Evolutionary conservation across 495 filamentous ascomycete genomes (phyloP).

Genomic region (Paragyromitra xinjiangensis): DNA sequence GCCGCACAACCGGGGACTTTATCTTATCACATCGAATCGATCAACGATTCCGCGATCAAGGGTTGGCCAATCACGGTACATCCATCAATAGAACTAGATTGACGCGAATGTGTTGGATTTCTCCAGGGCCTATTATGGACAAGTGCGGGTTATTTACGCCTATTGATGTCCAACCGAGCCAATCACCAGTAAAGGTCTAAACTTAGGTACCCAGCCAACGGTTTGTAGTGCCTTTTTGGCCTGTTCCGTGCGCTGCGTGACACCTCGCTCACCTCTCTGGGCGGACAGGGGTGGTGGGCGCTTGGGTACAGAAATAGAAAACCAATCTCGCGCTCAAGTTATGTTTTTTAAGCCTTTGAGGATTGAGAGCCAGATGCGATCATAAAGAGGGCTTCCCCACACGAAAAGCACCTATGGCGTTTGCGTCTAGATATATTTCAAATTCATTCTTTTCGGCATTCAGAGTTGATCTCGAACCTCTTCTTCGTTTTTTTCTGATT

Average conservation of each 20-base stretch:
- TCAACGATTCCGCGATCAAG: not conserved
- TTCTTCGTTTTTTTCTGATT: slow-evolving; percentile 14
- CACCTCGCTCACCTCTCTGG: slow-evolving; percentile 9
- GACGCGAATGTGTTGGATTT: slow-evolving; percentile 12
- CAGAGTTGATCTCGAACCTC: slow-evolving; percentile 37
- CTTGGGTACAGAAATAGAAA: slow-evolving; percentile 35
- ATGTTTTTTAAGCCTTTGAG: slow-evolving; percentile 8
- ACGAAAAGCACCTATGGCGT: slow-evolving; percentile 37
- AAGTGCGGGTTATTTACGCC: slow-evolving; percentile 22
- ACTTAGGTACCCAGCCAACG: slow-evolving; percentile 34
- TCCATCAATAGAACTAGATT: slow-evolving; percentile 11
- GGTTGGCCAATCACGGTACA: not conserved
- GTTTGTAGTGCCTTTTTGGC: slow-evolving; percentile 22
- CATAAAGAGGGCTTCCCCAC: slow-evolving; percentile 39
- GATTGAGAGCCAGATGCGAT: not conserved
- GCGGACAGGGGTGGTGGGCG: slow-evolving; percentile 30
- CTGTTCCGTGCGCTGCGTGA: slow-evolving; percentile 19
- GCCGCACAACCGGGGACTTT: not conserved
- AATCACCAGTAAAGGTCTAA: slow-evolving; percentile 32
- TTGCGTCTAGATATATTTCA: slow-evolving; percentile 36
- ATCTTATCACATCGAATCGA: slow-evolving; percentile 15
- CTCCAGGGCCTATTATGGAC: slow-evolving; percentile 2
- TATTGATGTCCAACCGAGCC: slow-evolving; percentile 30
- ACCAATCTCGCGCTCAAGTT: slow-evolving; percentile 24
- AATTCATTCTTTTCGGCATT: slow-evolving; percentile 22